Conservation (phyloP, 495 filamentous ascomycete genomes). For the Penicillium verhagenii region DNA sequence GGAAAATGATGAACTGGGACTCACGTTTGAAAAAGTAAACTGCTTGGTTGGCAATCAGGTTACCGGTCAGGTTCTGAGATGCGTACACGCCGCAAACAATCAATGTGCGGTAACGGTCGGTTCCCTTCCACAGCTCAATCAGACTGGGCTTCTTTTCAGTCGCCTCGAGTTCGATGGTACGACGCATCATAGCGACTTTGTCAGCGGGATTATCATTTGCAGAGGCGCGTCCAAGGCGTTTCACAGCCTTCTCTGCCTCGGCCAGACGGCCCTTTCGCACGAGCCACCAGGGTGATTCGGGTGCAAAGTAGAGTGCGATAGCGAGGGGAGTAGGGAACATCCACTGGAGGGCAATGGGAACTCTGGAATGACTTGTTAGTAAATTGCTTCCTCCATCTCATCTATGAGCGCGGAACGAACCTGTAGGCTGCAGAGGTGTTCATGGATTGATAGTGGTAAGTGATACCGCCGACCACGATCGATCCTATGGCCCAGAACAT, state of each 20-base stretch:
- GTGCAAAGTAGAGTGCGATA: slow-evolving; percentile 65
- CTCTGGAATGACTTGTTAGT: slow-evolving; percentile 59
- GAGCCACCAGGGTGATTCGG: slow-evolving; percentile 81
- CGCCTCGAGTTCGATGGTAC: slow-evolving; percentile 69
- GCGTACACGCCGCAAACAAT: slow-evolving; percentile 63
- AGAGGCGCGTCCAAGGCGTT: slow-evolving; percentile 66
- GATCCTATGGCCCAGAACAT: slow-evolving; percentile 68
- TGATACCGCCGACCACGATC: slow-evolving; percentile 46
- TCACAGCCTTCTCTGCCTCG: slow-evolving; percentile 63
- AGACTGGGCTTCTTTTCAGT: slow-evolving; percentile 57
- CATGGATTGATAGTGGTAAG: slow-evolving; percentile 41
- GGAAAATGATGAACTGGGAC: slow-evolving; percentile 48
- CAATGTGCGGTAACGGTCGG: slow-evolving; percentile 69
- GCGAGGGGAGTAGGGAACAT: slow-evolving; percentile 75
- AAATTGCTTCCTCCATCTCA: slow-evolving; percentile 26
- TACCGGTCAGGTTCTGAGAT: slow-evolving; percentile 6
- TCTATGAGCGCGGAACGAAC: slow-evolving; percentile 36
- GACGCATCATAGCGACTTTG: slow-evolving; percentile 65
- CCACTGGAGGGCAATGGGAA: slow-evolving; percentile 74
- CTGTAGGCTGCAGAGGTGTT: slow-evolving; percentile 37
- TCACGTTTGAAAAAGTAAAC: slow-evolving; percentile 63
- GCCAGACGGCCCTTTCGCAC: slow-evolving; percentile 65
- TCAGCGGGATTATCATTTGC: slow-evolving; percentile 68
- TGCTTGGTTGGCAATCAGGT: slow-evolving; percentile 42
- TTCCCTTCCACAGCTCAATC: slow-evolving; percentile 70